phyloP scores from a whole-genome alignment of 371 early-diverging fungal genomes.

The Cokeromyces recurvatus region DNA sequence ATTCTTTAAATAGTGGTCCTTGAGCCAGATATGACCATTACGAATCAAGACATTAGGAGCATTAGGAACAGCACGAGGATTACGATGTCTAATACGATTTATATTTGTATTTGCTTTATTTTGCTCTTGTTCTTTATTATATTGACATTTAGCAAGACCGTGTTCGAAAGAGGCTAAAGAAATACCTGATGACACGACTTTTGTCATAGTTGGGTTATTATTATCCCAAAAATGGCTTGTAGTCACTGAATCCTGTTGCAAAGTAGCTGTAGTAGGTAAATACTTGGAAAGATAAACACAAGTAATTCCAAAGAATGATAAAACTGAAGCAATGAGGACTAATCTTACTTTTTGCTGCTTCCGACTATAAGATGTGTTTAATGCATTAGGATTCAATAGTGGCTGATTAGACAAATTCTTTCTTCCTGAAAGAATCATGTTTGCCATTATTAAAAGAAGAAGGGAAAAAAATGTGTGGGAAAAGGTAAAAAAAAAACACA shows the following conservation, averaged over 20 bases:
- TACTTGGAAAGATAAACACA: constrained; percentile 24
- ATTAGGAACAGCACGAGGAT: constrained; percentile 31
- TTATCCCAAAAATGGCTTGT: constrained; percentile 11
- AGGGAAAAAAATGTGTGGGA: no score
- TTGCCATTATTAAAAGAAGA: no score
- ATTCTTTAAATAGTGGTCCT: constrained; percentile 38
- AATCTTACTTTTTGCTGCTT: constrained; percentile 7
- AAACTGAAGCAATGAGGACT: constrained; percentile 8
- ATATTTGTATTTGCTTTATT: constrained; percentile 15
- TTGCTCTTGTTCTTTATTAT: constrained; percentile 17
- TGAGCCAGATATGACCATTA: constrained; percentile 52
- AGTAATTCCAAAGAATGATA: constrained; percentile 24
- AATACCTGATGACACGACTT: constrained; percentile 41
- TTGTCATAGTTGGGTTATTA: no score
- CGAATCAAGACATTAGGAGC: constrained; percentile 40
- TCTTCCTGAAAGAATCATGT: no score
- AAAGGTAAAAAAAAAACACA: no score
- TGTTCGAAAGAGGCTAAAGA: constrained; percentile 36
- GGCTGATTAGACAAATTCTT: no score
- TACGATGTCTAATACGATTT: constrained; percentile 28
- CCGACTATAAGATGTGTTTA: neutral
- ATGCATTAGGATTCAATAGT: no score
- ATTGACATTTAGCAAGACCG: constrained; percentile 43
- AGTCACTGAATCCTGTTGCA: neutral
- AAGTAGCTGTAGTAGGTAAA: constrained; percentile 15